Base-by-base conservation (phyloP, 2,329 filamentous ascomycete genomes). In the Fragosphaeria purpurea region DNA sequence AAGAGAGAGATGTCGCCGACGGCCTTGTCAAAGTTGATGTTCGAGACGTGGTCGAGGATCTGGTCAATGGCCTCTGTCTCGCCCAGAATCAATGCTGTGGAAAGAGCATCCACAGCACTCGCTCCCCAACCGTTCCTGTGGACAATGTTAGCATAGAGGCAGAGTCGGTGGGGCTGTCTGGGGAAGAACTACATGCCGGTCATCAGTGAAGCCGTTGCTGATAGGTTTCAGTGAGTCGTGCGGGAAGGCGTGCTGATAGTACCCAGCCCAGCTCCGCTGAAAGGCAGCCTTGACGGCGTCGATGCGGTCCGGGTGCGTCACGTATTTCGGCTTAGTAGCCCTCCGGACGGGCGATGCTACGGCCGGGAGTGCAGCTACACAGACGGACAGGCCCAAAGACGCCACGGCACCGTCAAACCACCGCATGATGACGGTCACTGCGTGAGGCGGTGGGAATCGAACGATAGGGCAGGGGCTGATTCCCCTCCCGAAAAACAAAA, bases 41-140 rank as follows among this genome's bases (percentile, higher is more conserved):
- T 77, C 0, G 80, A 75, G 44, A 95, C 77, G 61, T 82, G 83
- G 6, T 83, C 71, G 22, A 95, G 66, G 55, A 94, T 89, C 48
- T 81, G 71, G 41, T 82, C 70, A 11, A 93, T 81, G 31, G 86
- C 80, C 12, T 82, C 71, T 33, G 72, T 68, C 43, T 87, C 75
- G 40, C 76, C 74, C 85, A 94, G 91, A 31, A 95, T 66, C 46
- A 90, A 71, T 7, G 88, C 88, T 0, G 88, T 94, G 53, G 80
- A 84, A 44, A 95, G 71, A 2, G 86, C 85, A 63, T 95, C 88
- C 11, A 93, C 76, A 1, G 87, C 86, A 41, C 83, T 89, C 34
- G 87, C 86, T 31, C 88, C 88, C 88, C 88, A 95, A 49, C 80
- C 83, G 61, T 90, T 90, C 55, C 86, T 90, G 52, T 30, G 7